Percentiles rank a stretch among this genome's conserved stretches.
These are phyloP conservation scores for Lasiodiplodia gonubiensis DNA, from an alignment of 2,329 filamentous ascomycete species.

Conservation along the genomic window DNA sequence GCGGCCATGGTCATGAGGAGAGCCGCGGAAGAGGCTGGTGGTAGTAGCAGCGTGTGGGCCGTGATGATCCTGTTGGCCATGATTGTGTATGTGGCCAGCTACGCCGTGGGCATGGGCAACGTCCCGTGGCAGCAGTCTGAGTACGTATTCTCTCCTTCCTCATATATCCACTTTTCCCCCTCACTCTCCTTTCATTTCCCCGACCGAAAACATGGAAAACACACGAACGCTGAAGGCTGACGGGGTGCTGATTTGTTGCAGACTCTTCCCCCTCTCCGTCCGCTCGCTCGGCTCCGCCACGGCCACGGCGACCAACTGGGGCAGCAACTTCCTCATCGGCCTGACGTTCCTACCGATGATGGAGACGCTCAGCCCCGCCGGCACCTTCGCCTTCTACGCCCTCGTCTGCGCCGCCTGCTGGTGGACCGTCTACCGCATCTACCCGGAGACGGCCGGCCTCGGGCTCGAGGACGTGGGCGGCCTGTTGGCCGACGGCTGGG, in stretches of 20 bases:
- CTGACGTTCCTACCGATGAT: conserved; percentile 89
- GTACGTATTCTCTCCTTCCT: conserved; percentile 38
- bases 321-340: conserved; percentile 82
- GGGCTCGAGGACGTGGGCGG: conserved; percentile 79
- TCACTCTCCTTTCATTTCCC: neutral
- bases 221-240: neutral
- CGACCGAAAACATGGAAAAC: neutral
- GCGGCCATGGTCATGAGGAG: neutral
- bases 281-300: conserved; percentile 74
- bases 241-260: conserved; percentile 8
- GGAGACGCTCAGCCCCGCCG: conserved; percentile 72
- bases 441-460: conserved; percentile 85
- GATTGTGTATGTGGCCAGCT: conserved; percentile 82
- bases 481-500: conserved; percentile 75
- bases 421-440: conserved; percentile 71
- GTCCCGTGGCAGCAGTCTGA: conserved; percentile 97
- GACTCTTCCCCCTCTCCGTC: conserved; percentile 76
- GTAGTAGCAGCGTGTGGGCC: conserved; percentile 34
- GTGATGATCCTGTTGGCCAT: conserved; percentile 72
- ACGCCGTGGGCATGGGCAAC: conserved; percentile 86
- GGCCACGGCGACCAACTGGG: conserved; percentile 85
- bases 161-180: too few relatives aligned
- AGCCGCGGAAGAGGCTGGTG: neutral
- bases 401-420: conserved; percentile 72
- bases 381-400: conserved; percentile 84